Conservation (phyloP, 345 rosid genomes). For the Boechera stricta region DNA sequence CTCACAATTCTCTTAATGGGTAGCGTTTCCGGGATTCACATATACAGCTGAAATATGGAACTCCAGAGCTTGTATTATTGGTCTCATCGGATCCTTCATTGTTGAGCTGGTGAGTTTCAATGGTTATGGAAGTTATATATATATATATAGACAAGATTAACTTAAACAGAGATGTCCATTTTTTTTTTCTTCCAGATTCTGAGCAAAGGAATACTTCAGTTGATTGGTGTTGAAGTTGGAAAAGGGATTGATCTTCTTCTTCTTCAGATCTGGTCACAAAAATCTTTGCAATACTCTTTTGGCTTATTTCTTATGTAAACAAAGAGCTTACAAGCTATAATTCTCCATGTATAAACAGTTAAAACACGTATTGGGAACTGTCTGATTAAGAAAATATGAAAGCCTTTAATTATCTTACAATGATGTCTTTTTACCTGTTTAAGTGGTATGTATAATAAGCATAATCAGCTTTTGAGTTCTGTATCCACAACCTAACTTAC, state of each 20-base stretch:
- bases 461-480: slow-evolving; percentile 27
- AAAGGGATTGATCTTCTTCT: slow-evolving; percentile 56
- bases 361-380: slow-evolving; percentile 4
- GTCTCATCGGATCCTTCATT: slow-evolving; percentile 69
- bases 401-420: slow-evolving; percentile 37
- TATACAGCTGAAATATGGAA: slow-evolving; percentile 85
- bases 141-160: background rate
- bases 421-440: slow-evolving; percentile 24
- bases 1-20: too few species aligned
- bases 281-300: slow-evolving; percentile 2
- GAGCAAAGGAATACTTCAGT: slow-evolving; percentile 72
- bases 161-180: background rate
- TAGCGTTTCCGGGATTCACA: slow-evolving; percentile 53
- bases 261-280: background rate
- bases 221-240: slow-evolving; percentile 81
- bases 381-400: slow-evolving; percentile 11
- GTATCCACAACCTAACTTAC: slow-evolving; percentile 40
- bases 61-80: slow-evolving; percentile 96
- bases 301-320: background rate
- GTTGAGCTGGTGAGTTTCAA: slow-evolving; percentile 65
- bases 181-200: slow-evolving; percentile 57
- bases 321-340: slow-evolving; percentile 5
- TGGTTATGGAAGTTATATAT: background rate
- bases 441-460: slow-evolving; percentile 37
- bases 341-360: background rate